Percentiles rank a stretch among this genome's conserved stretches.
Evolutionary conservation across 2,329 filamentous ascomycete genomes (phyloP).

Genomic region (Exophiala sp.): DNA sequence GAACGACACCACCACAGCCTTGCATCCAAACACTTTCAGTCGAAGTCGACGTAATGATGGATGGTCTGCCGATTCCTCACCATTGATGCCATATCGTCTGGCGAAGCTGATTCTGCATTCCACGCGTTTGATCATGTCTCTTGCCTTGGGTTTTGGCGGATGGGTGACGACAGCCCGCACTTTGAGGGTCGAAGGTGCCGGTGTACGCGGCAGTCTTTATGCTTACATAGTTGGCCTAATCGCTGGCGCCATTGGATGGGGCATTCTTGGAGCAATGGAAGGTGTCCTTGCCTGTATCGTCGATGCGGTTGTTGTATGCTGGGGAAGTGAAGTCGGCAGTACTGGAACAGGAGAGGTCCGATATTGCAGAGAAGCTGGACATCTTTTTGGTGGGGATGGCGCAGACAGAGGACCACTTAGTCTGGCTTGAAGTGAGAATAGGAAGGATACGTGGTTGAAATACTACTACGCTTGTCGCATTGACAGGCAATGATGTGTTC

Average conservation of each 20-base stretch:
- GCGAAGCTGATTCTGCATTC: slow-evolving; percentile 89
- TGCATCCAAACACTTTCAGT: slow-evolving; percentile 41
- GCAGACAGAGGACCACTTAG: slow-evolving; percentile 20
- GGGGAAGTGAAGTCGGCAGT: slow-evolving; percentile 80
- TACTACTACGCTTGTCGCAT: no score
- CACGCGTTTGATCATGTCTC: slow-evolving; percentile 84
- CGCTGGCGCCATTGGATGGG: slow-evolving; percentile 92
- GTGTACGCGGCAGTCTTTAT: slow-evolving; percentile 75
- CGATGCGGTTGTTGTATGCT: slow-evolving; percentile 87
- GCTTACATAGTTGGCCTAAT: slow-evolving; percentile 92
- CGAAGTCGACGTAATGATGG: slow-evolving; percentile 22
- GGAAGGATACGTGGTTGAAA: neutral
- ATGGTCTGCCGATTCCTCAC: slow-evolving; percentile 38
- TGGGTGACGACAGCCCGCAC: slow-evolving; percentile 91
- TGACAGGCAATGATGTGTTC: neutral
- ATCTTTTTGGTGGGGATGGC: slow-evolving; percentile 69
- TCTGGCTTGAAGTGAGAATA: slow-evolving; percentile 16
- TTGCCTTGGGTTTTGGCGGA: slow-evolving; percentile 86
- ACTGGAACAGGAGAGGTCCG: slow-evolving; percentile 60
- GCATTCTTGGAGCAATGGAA: slow-evolving; percentile 85
- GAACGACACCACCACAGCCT: slow-evolving; percentile 68
- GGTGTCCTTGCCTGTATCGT: slow-evolving; percentile 82
- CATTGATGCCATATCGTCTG: slow-evolving; percentile 80
- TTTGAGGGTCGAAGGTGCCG: slow-evolving; percentile 59
- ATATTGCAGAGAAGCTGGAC: slow-evolving; percentile 88